These are phyloP conservation scores for Elymus sibiricus DNA, from an alignment of 176 grass and related monocot species.

Conservation along the genomic window DNA sequence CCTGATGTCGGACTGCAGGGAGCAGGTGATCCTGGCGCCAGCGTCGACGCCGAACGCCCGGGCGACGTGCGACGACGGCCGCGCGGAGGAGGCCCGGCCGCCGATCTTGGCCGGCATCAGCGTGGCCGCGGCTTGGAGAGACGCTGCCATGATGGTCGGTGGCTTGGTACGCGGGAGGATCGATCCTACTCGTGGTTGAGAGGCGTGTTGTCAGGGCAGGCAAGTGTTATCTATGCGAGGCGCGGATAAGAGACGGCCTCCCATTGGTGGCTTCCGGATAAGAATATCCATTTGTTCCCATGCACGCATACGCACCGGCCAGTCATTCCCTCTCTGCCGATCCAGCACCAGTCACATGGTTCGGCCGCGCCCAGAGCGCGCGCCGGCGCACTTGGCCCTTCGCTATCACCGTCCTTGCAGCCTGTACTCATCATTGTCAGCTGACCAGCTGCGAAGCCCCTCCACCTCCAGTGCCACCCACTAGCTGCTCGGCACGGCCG, in stretches of 20 bases:
- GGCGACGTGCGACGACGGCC: constrained; percentile 30
- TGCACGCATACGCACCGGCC: not conserved
- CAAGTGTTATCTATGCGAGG: constrained; percentile 38
- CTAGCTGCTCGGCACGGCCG: not conserved
- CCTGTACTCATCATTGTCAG: too few species aligned
- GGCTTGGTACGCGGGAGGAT: not conserved
- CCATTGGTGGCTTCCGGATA: constrained; percentile 66
- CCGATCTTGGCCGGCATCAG: constrained; percentile 79
- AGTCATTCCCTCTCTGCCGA: not conserved
- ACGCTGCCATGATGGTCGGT: constrained; percentile 56
- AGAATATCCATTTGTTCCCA: not conserved
- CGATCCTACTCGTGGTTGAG: constrained; percentile 6
- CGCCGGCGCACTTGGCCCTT: not conserved
- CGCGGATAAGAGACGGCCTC: constrained; percentile 53
- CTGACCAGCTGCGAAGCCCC: not conserved
- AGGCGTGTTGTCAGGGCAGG: constrained; percentile 23
- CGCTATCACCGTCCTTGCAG: not conserved
- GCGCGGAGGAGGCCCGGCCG: constrained; percentile 21
- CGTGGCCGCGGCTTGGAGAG: constrained; percentile 80
- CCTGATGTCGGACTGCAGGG: constrained; percentile 52
- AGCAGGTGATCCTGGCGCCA: constrained; percentile 51
- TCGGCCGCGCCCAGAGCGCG: not conserved
- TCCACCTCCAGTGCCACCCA: not conserved
- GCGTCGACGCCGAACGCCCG: not conserved
- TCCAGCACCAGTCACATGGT: not conserved